These are phyloP conservation scores for Chrysanthemum makinoi DNA, from an alignment of 129 eudicot genomes.

Conservation along the genomic window DNA sequence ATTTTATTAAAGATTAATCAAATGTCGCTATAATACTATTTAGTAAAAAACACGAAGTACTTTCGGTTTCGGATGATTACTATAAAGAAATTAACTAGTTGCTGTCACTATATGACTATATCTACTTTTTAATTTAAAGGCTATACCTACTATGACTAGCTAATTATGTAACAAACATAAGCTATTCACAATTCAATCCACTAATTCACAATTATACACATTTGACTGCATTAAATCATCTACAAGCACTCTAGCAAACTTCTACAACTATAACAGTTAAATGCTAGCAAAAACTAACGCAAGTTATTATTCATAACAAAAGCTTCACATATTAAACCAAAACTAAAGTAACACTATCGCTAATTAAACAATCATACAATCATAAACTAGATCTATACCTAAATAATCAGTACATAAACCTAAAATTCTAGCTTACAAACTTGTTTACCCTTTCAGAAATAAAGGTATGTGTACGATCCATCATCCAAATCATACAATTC, in stretches of 20 bases:
- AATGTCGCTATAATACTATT: no score
- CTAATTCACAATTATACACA: not conserved
- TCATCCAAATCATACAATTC: no score
- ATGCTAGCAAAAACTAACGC: not conserved
- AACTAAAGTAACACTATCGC: not conserved
- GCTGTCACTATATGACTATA: no score
- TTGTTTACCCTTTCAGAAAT: not conserved
- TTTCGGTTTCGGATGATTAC: no score
- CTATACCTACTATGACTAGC: not conserved
- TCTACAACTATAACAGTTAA: not conserved
- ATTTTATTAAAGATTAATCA: no score
- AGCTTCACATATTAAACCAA: not conserved
- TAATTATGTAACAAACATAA: not conserved
- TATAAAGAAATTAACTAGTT: no score
- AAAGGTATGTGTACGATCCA: no score
- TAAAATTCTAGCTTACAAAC: slow-evolving; percentile 12
- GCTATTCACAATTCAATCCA: not conserved
- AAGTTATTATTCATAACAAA: not conserved
- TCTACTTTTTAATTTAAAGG: no score
- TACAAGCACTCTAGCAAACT: not conserved
- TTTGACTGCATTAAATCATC: not conserved
- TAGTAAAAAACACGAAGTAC: no score
- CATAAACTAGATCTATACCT: slow-evolving; percentile 17
- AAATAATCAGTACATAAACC: not conserved
- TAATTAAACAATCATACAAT: not conserved